Conservation (phyloP, 345 rosid species). For the Lagerstroemia speciosa region DNA sequence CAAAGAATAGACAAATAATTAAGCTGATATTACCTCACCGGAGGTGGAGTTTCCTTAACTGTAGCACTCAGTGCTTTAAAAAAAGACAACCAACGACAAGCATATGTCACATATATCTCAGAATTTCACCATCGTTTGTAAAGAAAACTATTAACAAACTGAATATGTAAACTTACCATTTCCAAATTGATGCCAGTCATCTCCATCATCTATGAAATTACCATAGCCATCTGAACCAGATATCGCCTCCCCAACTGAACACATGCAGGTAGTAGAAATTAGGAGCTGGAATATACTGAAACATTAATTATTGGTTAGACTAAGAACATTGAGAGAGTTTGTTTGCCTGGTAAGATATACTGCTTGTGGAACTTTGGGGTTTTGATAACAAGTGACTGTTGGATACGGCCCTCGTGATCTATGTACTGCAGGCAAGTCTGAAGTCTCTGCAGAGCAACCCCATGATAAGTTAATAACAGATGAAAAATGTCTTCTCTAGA, state of each 20-base stretch:
- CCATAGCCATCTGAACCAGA: constrained; percentile 40
- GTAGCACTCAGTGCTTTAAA: constrained; percentile 67
- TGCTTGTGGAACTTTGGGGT: no score
- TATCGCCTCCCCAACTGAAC: constrained; percentile 78
- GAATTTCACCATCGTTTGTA: background rate
- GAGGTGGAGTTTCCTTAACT: constrained; percentile 26
- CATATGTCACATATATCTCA: background rate
- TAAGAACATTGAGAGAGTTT: background rate
- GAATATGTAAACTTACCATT: constrained; percentile 32
- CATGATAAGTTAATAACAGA: background rate
- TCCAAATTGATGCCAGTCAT: constrained; percentile 62
- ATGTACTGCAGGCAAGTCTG: no score
- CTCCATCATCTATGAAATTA: constrained; percentile 63
- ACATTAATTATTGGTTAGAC: background rate
- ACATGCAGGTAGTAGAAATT: constrained; percentile 1
- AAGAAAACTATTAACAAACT: constrained; percentile 17
- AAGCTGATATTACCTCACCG: constrained; percentile 34
- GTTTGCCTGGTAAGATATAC: no score
- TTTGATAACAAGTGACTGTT: no score
- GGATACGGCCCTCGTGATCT: no score
- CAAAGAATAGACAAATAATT: background rate
- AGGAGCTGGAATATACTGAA: constrained; percentile 8
- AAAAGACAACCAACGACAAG: constrained; percentile 10
- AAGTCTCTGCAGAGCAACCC: no score
- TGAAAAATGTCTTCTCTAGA: background rate